These are phyloP conservation scores for Theobroma cacao DNA, from an alignment of 345 rosid genomes.

Conservation along the genomic window DNA sequence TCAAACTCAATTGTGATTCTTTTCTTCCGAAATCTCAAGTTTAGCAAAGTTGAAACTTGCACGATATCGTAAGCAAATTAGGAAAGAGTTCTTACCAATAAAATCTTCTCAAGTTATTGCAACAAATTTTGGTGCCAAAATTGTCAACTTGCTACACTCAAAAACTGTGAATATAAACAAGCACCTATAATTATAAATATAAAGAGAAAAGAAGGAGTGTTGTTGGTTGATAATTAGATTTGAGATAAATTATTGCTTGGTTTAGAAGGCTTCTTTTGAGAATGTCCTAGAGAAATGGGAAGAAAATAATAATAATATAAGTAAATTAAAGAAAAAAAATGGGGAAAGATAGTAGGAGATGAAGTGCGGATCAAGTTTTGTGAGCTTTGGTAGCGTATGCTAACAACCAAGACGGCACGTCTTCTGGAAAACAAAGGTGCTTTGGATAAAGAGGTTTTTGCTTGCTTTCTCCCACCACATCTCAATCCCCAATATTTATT, in stretches of 20 bases:
- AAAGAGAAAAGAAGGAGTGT: neutral
- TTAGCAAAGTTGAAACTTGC: too few relatives aligned
- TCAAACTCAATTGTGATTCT: too few relatives aligned
- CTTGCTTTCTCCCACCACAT: constrained; percentile 24
- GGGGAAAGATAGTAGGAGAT: constrained; percentile 18
- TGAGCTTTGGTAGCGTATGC: constrained; percentile 10
- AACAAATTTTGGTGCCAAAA: too few relatives aligned
- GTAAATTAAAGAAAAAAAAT: neutral
- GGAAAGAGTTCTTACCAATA: too few relatives aligned
- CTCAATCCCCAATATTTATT: constrained; percentile 29
- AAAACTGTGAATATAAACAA: too few relatives aligned
- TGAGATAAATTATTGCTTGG: neutral
- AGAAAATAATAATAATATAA: neutral
- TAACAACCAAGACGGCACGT: constrained; percentile 72
- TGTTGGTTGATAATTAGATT: neutral
- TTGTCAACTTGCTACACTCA: too few relatives aligned
- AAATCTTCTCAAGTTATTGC: too few relatives aligned
- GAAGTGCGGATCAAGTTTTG: constrained; percentile 47
- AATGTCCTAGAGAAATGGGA: constrained; percentile 13
- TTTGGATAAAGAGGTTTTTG: constrained; percentile 25
- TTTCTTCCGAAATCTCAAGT: too few relatives aligned
- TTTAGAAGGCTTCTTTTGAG: neutral
- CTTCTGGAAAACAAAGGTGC: constrained; percentile 42
- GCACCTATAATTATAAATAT: too few relatives aligned
- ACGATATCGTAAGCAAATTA: too few relatives aligned